Evolutionary conservation across 352 stramenopile species (phyloP).

Genomic region (Globisporangium alternatum): DNA sequence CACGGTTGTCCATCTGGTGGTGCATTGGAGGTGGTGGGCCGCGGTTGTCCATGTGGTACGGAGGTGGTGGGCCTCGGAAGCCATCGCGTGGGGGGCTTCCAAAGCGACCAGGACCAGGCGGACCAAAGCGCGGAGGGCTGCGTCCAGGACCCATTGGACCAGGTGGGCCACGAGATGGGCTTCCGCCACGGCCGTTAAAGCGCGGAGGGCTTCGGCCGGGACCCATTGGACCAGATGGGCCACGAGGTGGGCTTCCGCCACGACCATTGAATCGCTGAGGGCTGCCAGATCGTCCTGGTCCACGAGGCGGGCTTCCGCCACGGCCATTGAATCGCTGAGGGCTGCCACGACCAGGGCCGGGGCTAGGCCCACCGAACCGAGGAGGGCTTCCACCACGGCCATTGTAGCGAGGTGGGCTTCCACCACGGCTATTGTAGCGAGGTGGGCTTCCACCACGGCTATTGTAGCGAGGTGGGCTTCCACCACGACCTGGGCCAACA

Average conservation of each 20-base stretch:
- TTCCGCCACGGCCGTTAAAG: slow-evolving; percentile 1
- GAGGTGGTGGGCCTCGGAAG: slow-evolving; percentile 19
- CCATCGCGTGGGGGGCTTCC: slow-evolving; percentile 14
- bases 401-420: neutral
- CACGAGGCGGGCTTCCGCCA: slow-evolving; percentile 1
- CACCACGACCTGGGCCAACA: no score
- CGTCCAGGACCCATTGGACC: neutral
- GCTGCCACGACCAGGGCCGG: neutral
- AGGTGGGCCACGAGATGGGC: slow-evolving; percentile 1
- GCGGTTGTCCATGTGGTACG: slow-evolving; percentile 29
- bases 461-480: neutral
- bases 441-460: neutral
- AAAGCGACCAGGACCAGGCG: neutral
- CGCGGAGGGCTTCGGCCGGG: neutral
- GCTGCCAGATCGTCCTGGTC: neutral
- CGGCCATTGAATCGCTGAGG: neutral
- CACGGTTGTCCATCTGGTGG: slow-evolving; percentile 31
- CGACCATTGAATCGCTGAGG: slow-evolving; percentile 1
- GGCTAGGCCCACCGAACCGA: neutral
- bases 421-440: no score
- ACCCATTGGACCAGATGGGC: neutral
- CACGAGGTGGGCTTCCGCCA: slow-evolving; percentile 2
- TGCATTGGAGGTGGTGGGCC: slow-evolving; percentile 19
- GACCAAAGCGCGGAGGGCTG: slow-evolving; percentile 1
- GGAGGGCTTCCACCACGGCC: neutral